These are phyloP conservation scores for Globisporangium recalcitrans DNA, from an alignment of 352 stramenopile species.

Conservation along the genomic window DNA sequence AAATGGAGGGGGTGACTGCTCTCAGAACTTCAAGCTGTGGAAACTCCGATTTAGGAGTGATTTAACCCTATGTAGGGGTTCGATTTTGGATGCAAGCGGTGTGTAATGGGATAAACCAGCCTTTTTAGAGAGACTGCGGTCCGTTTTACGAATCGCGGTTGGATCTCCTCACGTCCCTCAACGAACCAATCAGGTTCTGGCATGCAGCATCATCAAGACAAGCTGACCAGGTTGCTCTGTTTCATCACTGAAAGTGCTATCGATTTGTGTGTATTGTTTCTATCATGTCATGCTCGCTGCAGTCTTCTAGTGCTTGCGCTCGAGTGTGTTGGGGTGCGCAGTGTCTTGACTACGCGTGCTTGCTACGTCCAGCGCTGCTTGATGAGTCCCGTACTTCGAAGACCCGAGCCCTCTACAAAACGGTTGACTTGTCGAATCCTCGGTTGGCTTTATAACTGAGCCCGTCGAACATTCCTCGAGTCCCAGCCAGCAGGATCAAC, in stretches of 20 bases:
- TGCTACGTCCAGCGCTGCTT: neutral
- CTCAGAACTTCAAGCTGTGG: conserved; percentile 5
- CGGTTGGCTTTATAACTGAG: neutral
- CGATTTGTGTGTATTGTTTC: neutral
- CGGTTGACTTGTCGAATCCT: too few relatives aligned
- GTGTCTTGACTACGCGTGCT: neutral
- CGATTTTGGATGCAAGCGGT: too few relatives aligned
- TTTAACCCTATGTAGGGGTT: neutral
- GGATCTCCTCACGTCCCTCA: neutral
- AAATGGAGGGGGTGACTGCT: neutral
- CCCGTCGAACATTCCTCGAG: neutral
- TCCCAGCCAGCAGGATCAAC: neutral
- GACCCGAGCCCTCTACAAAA: neutral
- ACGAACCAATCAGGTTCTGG: conserved; percentile 1
- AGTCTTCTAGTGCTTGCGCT: neutral
- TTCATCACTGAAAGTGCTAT: too few relatives aligned
- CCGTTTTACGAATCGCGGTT: neutral
- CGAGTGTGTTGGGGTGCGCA: neutral
- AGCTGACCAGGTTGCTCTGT: too few relatives aligned
- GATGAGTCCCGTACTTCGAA: neutral
- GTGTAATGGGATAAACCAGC: neutral
- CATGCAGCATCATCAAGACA: neutral
- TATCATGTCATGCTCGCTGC: neutral
- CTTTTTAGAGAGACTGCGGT: neutral
- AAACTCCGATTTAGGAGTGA: neutral